Base-by-base conservation (phyloP, 345 rosid species). In the Garcia nutans region DNA sequence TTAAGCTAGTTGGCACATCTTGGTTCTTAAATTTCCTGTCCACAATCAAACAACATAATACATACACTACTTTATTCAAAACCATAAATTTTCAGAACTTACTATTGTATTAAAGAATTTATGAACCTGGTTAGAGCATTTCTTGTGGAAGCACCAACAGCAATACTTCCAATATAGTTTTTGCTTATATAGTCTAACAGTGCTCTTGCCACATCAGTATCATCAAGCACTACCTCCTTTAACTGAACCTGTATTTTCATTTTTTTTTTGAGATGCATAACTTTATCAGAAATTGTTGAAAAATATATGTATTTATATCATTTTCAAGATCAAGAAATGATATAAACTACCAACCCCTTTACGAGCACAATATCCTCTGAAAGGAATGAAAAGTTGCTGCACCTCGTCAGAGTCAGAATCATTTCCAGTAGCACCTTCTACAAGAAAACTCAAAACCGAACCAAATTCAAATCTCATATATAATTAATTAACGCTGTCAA, bases 291-390 rank as follows among this genome's bases (percentile, higher is more conserved):
- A 52, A 52, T 15, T 52, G 12, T 52, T 52, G 17, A 52, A 52
- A 52, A 1, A 50, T 50, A 50, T 50, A 50, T 50, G 11, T 10
- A 50, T 50, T 8, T 52, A 52, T 52, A 52, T 52, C 9, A 45
- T 45, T 33, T 33, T 33, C 49, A 47, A 47, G 50, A 47, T 47
- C 49, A 47, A 37, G 7, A 37, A 47, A 47, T 52, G 20, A 42
- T 47, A 47, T 41, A 69, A 73, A 10, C 11, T 60, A 66, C 56
- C 23, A 85, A 94, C 99, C 92, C 90, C 90, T 90, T 91, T 92
- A 3, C 99, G 92, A 11, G 96, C 91, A 56, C 95, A 88, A 77
- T 87, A 95, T 7, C 92, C 97, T 22, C 94, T 93, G 81, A 83
- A 89, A 1, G 89, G 88, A 72, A 81, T 70, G 79, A 91, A 95